These are phyloP conservation scores for Apiospora malaysiana DNA, from an alignment of 2,329 filamentous ascomycete genomes.

Conservation along the genomic window DNA sequence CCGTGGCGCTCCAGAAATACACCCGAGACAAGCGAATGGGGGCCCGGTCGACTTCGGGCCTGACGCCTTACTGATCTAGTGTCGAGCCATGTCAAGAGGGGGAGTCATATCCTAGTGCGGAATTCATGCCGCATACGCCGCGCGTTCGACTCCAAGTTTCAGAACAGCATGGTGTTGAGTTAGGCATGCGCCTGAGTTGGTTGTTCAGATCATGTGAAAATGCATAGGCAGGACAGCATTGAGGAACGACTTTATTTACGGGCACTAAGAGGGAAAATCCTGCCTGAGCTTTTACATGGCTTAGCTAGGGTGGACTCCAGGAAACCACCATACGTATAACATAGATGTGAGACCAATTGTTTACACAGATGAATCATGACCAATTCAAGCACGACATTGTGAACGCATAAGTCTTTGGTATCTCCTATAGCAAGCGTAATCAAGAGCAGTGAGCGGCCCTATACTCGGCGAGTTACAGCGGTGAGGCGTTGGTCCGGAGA, in stretches of 20 bases:
- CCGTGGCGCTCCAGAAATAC: slow-evolving; percentile 5
- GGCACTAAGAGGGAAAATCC: too few species aligned
- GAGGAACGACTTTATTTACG: too few species aligned
- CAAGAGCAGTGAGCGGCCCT: neutral
- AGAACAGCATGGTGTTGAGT: neutral
- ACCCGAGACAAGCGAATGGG: slow-evolving; percentile 5
- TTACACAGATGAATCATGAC: neutral
- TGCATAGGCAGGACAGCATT: too few species aligned
- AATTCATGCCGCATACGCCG: neutral
- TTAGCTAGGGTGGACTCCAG: too few species aligned
- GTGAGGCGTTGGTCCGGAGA: neutral
- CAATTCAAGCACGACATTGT: neutral
- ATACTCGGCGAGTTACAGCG: slow-evolving; percentile 12
- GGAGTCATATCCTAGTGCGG: neutral
- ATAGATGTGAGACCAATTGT: neutral
- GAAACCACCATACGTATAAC: too few species aligned
- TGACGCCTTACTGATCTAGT: neutral
- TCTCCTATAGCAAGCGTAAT: neutral
- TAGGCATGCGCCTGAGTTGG: too few species aligned
- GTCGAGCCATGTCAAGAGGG: neutral
- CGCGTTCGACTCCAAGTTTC: neutral
- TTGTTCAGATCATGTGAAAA: too few species aligned
- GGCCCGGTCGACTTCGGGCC: neutral
- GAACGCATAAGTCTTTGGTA: too few species aligned
- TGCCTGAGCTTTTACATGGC: too few species aligned